These are phyloP conservation scores for Aspergillus avenaceus DNA, from an alignment of 495 filamentous ascomycete species.

Conservation along the genomic window DNA sequence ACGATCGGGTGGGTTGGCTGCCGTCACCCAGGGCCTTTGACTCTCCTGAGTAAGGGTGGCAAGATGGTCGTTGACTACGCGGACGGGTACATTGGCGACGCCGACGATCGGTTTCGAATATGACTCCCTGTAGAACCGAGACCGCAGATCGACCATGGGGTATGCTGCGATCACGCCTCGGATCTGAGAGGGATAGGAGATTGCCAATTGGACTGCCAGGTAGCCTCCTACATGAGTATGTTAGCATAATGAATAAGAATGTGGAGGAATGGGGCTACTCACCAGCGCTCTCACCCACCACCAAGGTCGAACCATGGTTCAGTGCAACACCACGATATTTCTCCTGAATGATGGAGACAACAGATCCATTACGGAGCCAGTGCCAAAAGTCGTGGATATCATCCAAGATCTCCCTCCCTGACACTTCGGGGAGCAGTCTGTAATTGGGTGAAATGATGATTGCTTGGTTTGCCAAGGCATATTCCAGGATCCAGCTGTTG, in stretches of 20 bases:
- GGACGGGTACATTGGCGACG: conserved; percentile 4
- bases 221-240: conserved; percentile 12
- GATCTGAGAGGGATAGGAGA: conserved; percentile 11
- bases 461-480: conserved; percentile 4
- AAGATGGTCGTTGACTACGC: conserved; percentile 12
- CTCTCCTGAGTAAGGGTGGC: neutral
- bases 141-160: conserved; percentile 16
- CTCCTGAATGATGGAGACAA: neutral
- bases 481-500: conserved; percentile 13
- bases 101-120: conserved; percentile 16
- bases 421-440: conserved; percentile 12
- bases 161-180: conserved; percentile 10
- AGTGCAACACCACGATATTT: neutral
- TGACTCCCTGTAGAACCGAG: conserved; percentile 9
- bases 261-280: neutral
- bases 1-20: conserved; percentile 1
- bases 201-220: conserved; percentile 11
- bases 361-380: conserved; percentile 4
- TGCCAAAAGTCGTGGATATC: conserved; percentile 13
- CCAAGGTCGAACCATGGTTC: conserved; percentile 5
- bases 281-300: conserved; percentile 13
- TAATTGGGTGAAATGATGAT: conserved; percentile 16
- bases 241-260: neutral
- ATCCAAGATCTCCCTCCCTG: conserved; percentile 11
- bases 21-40: neutral